phyloP scores from a whole-genome alignment of 164 flowering plant genomes.

The Platanus orientalis region DNA sequence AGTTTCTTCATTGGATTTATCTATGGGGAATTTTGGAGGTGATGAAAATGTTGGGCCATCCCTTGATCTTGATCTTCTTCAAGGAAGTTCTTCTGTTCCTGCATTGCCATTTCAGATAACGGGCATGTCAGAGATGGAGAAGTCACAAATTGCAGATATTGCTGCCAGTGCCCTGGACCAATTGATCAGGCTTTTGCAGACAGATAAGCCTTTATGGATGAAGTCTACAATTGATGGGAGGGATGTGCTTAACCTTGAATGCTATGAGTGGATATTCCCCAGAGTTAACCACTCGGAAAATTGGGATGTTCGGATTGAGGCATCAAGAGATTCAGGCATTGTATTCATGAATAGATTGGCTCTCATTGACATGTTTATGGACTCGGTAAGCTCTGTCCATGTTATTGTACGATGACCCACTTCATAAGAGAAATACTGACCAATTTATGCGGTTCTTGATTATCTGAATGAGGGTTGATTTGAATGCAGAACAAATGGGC shows the following conservation, averaged over 20 bases:
- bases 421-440: background rate
- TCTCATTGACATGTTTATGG: constrained; percentile 67
- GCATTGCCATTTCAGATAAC: constrained; percentile 33
- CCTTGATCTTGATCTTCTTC: constrained; percentile 73
- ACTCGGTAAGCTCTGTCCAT: constrained; percentile 42
- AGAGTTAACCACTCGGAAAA: constrained; percentile 40
- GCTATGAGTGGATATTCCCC: constrained; percentile 43
- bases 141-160: constrained; percentile 57
- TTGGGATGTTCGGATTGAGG: constrained; percentile 43
- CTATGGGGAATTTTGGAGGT: constrained; percentile 46
- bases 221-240: constrained; percentile 36
- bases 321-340: constrained; percentile 48
- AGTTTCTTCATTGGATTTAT: constrained; percentile 59
- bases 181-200: constrained; percentile 43
- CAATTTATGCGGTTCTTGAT: background rate
- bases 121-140: constrained; percentile 59
- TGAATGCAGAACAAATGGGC: constrained; percentile 56
- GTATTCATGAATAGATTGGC: constrained; percentile 50
- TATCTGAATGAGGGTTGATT: constrained; percentile 1
- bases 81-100: constrained; percentile 33
- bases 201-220: constrained; percentile 58
- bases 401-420: background rate
- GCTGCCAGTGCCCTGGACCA: constrained; percentile 74
- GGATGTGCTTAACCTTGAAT: constrained; percentile 52
- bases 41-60: constrained; percentile 41